Conservation (phyloP, 1,139 yeast genomes). For the Sugiyamaella novakii region DNA sequence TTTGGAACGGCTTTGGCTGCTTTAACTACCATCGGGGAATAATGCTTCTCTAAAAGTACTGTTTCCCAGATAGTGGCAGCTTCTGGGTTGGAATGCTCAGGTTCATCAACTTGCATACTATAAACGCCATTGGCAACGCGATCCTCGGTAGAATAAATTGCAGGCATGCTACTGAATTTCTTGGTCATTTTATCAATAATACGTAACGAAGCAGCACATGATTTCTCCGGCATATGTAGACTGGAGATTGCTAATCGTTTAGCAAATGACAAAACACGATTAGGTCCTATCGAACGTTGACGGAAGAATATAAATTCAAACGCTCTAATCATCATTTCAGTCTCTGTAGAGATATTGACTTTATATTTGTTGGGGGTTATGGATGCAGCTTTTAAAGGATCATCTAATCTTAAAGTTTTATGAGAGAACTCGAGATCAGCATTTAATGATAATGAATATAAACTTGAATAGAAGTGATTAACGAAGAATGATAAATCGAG, state of each 20-base stretch:
- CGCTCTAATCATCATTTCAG: conserved; percentile 76
- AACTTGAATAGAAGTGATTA: conserved; percentile 65
- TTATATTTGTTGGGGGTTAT: conserved; percentile 19
- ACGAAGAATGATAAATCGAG: conserved; percentile 56
- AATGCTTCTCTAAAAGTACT: conserved; percentile 75
- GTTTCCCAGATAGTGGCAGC: conserved; percentile 93
- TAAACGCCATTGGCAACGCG: conserved; percentile 77
- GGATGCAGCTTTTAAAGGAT: conserved; percentile 52
- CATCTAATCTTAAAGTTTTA: conserved; percentile 74
- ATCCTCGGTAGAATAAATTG: conserved; percentile 86
- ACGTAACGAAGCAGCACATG: conserved; percentile 73
- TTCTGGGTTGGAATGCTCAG: conserved; percentile 78
- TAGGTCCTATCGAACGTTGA: conserved; percentile 68
- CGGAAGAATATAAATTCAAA: conserved; percentile 81
- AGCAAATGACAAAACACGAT: conserved; percentile 79
- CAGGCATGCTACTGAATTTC: conserved; percentile 63
- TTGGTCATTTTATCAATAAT: conserved; percentile 75
- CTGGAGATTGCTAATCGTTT: conserved; percentile 70
- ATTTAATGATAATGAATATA: conserved; percentile 71
- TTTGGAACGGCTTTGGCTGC: conserved; percentile 44
- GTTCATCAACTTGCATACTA: conserved; percentile 63
- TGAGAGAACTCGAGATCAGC: conserved; percentile 85
- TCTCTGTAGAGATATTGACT: conserved; percentile 85
- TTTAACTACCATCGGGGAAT: conserved; percentile 71
- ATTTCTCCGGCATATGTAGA: conserved; percentile 84